Evolutionary conservation across 2,329 filamentous ascomycete species (phyloP), one percentile per base, ranked within the genome.

Genomic region (Pseudodiploospora longispora): DNA sequence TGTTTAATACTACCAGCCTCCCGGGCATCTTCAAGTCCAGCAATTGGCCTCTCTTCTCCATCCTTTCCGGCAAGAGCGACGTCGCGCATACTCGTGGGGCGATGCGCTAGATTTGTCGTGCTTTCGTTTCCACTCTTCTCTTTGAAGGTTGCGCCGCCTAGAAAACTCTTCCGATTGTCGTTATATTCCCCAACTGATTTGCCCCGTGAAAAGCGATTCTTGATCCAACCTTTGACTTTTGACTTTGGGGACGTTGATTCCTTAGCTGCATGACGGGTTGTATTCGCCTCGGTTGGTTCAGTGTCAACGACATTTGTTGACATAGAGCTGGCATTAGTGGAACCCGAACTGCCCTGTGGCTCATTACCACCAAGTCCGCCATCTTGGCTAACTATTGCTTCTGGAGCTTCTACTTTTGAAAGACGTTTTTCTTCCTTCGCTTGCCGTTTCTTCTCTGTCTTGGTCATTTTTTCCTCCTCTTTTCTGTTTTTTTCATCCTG

Each of bases 181-280:
- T 55, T 56, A 1, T 66, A 59, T 8, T 68, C 66, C 6, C 63
- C 59, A 1, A 66, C 43, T 2, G 67, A 66, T 44, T 68, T 71
- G 6, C 67, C 60, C 5, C 65, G 63, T 0, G 67, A 69, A 48
- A 80, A 73, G 5, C 69, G 72, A 27, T 70, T 72, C 57, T 73
- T 78, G 43, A 80, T 64, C 76, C 76, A 80, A 34, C 66, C 68
- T 51, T 70, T 77, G 36, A 76, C 69, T 47, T 68, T 70, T 40
- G 62, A 60, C 4, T 58, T 63, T 10, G 63, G 61, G 5, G 63
- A 66, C 5, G 55, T 54, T 4, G 56, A 46, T 10, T 38, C 47
- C 30, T 55, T 49, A 4, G 36, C 27, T 31, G 50, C 46, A 35
- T 38, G 44, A 19, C 49, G 48, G 6, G 46, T 36, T 8, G 51